Evolutionary conservation across 2,329 filamentous ascomycete genomes (phyloP).

Genomic region (Microthyrium microscopicum): DNA sequence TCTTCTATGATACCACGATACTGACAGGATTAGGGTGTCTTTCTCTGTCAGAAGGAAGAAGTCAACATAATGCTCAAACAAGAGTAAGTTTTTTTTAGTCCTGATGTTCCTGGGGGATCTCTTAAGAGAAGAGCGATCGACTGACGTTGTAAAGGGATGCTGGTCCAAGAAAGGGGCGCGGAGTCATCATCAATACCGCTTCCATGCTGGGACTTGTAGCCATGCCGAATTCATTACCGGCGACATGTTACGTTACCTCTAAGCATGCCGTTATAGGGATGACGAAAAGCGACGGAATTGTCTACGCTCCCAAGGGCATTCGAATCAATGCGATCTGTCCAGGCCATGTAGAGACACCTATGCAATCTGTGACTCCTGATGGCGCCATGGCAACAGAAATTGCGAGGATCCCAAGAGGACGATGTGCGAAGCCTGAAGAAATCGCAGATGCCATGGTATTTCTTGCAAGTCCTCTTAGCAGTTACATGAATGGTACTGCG

Average conservation of each 20-base stretch:
- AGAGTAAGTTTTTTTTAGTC: conserved; percentile 21
- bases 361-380: too few relatives aligned
- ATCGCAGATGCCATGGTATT: conserved; percentile 37
- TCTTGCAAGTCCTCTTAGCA: conserved; percentile 34
- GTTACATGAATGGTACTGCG: conserved; percentile 34
- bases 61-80: conserved; percentile 29
- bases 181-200: conserved; percentile 22
- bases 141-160: too few relatives aligned
- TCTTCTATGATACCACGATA: too few relatives aligned
- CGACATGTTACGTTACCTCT: conserved; percentile 8
- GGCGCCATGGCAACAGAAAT: conserved; percentile 24
- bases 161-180: conserved; percentile 16
- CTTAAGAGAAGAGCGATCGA: too few relatives aligned
- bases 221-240: conserved; percentile 23
- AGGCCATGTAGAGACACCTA: conserved; percentile 14
- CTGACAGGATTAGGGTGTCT: too few relatives aligned
- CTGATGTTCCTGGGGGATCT: too few relatives aligned
- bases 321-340: conserved; percentile 22
- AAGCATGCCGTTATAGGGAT: conserved; percentile 17
- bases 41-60: conserved; percentile 24
- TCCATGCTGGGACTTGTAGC: conserved; percentile 24
- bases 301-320: conserved; percentile 31
- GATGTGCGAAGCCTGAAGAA: conserved; percentile 33
- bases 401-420: conserved; percentile 29
- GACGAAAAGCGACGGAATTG: conserved; percentile 31